These are phyloP conservation scores for Fagus sylvatica DNA, from an alignment of 306 rosid species.

Conservation along the genomic window DNA sequence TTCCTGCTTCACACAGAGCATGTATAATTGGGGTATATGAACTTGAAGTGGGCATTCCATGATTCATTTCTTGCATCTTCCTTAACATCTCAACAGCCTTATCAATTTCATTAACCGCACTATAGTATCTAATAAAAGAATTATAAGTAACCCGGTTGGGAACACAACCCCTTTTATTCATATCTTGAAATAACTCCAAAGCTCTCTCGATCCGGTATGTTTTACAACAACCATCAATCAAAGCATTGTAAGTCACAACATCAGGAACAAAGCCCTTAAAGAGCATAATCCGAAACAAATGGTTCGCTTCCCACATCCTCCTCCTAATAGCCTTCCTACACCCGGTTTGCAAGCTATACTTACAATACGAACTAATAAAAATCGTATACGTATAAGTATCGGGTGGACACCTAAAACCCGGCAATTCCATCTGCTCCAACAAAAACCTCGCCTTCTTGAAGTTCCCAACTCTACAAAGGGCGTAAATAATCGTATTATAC, in stretches of 20 bases:
- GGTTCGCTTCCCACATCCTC: slow-evolving; percentile 82
- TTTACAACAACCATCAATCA: slow-evolving; percentile 91
- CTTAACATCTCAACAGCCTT: slow-evolving; percentile 66
- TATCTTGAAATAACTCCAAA: slow-evolving; percentile 76
- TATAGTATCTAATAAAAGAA: slow-evolving; percentile 72
- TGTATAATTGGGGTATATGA: slow-evolving; percentile 81
- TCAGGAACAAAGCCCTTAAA: slow-evolving; percentile 77
- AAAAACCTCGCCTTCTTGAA: slow-evolving; percentile 66
- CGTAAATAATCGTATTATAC: slow-evolving; percentile 58
- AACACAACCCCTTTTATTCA: slow-evolving; percentile 61
- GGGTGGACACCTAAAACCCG: slow-evolving; percentile 79
- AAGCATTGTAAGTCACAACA: slow-evolving; percentile 78
- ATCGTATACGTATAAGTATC: slow-evolving; percentile 73
- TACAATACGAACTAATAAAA: slow-evolving; percentile 71
- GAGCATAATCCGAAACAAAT: slow-evolving; percentile 76
- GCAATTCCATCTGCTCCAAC: slow-evolving; percentile 86
- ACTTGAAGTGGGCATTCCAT: slow-evolving; percentile 61
- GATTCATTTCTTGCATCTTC: slow-evolving; percentile 58
- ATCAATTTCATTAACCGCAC: slow-evolving; percentile 81
- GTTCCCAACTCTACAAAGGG: slow-evolving; percentile 69
- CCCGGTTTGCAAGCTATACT: slow-evolving; percentile 62
- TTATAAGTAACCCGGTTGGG: slow-evolving; percentile 74
- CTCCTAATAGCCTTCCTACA: slow-evolving; percentile 75
- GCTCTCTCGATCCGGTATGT: slow-evolving; percentile 65
- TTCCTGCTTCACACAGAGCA: slow-evolving; percentile 71